phyloP scores from a whole-genome alignment of 805 yeast species.

The Starmera pachycereana region DNA sequence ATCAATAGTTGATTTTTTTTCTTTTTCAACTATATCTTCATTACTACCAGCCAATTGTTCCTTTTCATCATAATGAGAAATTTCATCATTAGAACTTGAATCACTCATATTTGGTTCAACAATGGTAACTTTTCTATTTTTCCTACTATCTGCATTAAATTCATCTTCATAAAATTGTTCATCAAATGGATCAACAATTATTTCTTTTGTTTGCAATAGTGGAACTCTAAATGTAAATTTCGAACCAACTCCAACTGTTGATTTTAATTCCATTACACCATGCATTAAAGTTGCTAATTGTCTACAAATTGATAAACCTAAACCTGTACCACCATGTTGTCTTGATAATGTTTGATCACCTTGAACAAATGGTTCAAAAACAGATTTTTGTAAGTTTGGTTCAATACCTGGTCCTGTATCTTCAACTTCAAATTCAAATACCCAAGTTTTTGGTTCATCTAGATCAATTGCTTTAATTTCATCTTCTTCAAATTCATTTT shows the following conservation, averaged over 20 bases:
- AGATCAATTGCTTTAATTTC: slow-evolving; percentile 14
- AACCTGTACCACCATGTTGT: slow-evolving; percentile 92
- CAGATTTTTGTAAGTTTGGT: slow-evolving; percentile 65
- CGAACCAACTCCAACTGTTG: slow-evolving; percentile 75
- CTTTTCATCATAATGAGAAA: no score
- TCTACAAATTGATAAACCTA: slow-evolving; percentile 82
- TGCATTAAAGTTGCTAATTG: slow-evolving; percentile 88
- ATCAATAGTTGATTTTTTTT: neutral
- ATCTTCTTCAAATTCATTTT: slow-evolving; percentile 10
- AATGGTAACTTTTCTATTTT: slow-evolving; percentile 35
- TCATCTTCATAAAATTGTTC: slow-evolving; percentile 51
- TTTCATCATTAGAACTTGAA: neutral
- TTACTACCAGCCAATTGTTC: neutral
- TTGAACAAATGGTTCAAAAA: slow-evolving; percentile 94
- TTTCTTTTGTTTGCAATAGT: slow-evolving; percentile 39
- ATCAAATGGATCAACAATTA: slow-evolving; percentile 20
- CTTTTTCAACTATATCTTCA: slow-evolving; percentile 2
- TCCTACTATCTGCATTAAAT: slow-evolving; percentile 45
- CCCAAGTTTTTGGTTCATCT: slow-evolving; percentile 24
- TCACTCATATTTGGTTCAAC: slow-evolving; percentile 13
- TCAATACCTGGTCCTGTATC: slow-evolving; percentile 97
- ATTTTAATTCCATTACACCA: slow-evolving; percentile 68
- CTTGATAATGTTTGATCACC: slow-evolving; percentile 92
- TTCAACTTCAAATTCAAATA: slow-evolving; percentile 54
- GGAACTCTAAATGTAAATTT: slow-evolving; percentile 77